Percentiles rank a stretch among this genome's conserved stretches.
Conservation (phyloP, 768 basidiomycete genomes). For the Astraeus odoratus region DNA sequence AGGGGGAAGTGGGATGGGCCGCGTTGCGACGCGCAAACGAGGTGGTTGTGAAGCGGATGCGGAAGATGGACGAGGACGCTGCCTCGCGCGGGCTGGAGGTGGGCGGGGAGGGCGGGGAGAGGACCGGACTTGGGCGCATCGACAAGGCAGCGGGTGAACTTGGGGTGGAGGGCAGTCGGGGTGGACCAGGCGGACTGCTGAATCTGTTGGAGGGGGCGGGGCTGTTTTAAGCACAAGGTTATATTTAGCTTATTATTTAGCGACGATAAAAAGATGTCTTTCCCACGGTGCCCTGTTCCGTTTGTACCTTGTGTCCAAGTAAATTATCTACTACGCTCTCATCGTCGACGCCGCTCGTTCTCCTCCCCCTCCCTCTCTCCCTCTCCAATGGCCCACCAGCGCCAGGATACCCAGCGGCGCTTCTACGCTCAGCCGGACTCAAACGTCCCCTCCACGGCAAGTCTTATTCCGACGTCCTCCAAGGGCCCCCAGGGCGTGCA, state of each 20-base stretch:
- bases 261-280: no score
- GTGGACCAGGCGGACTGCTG: constrained; percentile 34
- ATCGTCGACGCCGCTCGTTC: constrained; percentile 15
- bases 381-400: constrained; percentile 17
- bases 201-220: constrained; percentile 43
- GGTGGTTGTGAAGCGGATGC: constrained; percentile 46
- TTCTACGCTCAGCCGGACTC: constrained; percentile 34
- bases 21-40: constrained; percentile 41
- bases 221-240: background rate
- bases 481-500: constrained; percentile 29
- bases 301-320: no score
- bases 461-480: constrained; percentile 38
- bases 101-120: constrained; percentile 35
- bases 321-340: no score
- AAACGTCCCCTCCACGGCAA: constrained; percentile 45
- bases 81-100: constrained; percentile 34
- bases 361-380: constrained; percentile 10
- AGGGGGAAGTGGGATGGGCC: constrained; percentile 13
- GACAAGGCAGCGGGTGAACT: constrained; percentile 39
- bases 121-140: constrained; percentile 40
- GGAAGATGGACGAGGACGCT: constrained; percentile 42
- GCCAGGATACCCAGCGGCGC: constrained; percentile 34
- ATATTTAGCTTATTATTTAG: no score
- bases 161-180: constrained; percentile 9
- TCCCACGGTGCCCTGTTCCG: no score